These are phyloP conservation scores for Yarrowia sp. DNA, from an alignment of 805 yeast species.

Conservation along the genomic window DNA sequence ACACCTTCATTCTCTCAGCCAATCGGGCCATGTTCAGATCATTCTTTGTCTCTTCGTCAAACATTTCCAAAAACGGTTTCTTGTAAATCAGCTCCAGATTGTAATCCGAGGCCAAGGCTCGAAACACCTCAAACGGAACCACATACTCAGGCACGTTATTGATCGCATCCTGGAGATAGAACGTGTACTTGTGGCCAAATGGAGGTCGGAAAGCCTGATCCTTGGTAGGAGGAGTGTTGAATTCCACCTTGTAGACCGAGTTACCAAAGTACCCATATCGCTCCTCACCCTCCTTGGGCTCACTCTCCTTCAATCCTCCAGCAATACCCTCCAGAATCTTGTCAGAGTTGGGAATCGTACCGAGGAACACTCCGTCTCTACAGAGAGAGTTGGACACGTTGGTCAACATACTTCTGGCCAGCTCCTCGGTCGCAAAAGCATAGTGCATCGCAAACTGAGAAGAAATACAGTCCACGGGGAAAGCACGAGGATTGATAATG, in stretches of 20 bases:
- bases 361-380: conserved; percentile 87
- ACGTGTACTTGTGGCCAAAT: conserved; percentile 83
- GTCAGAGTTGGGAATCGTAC: conserved; percentile 93
- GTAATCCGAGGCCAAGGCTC: conserved; percentile 83
- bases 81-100: conserved; percentile 74
- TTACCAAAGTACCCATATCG: conserved; percentile 72
- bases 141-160: conserved; percentile 97
- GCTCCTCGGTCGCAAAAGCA: conserved; percentile 86
- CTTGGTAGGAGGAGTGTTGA: conserved; percentile 77
- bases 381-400: conserved; percentile 79
- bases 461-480: conserved; percentile 88
- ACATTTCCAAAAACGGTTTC: conserved; percentile 81
- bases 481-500: conserved; percentile 72
- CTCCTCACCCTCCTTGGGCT: conserved; percentile 59
- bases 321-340: conserved; percentile 66
- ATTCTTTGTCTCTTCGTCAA: conserved; percentile 78
- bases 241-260: conserved; percentile 77
- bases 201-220: conserved; percentile 77
- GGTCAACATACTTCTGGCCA: conserved; percentile 71
- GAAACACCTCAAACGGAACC: conserved; percentile 88
- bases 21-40: conserved; percentile 44
- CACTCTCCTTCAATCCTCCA: conserved; percentile 51
- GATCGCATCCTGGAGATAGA: conserved; percentile 88
- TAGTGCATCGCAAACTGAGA: conserved; percentile 94
- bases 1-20: conserved; percentile 55